Conservation (phyloP, 169 alveolate species). For the Besnoitia besnoiti region DNA sequence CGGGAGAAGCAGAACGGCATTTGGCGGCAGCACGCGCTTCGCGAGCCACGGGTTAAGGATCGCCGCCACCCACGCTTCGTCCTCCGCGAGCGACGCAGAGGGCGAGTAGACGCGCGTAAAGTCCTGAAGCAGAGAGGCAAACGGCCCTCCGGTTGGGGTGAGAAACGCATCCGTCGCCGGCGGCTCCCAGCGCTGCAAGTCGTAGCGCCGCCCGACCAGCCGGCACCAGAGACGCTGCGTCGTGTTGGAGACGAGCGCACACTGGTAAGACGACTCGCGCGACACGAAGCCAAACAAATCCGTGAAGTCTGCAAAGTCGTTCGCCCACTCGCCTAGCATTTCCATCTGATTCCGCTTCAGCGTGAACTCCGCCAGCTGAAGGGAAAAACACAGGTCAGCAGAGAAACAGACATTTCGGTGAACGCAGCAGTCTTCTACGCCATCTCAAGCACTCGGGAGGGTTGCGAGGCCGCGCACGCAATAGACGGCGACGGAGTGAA, state of each 20-base stretch:
- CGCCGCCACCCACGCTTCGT: background rate
- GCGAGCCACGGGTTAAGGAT: background rate
- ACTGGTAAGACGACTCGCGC: conserved; percentile 54
- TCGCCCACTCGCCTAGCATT: conserved; percentile 72
- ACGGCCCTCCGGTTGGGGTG: background rate
- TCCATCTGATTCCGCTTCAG: conserved; percentile 69
- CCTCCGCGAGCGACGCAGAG: background rate
- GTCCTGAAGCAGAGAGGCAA: background rate
- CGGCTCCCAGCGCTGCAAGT: conserved; percentile 50
- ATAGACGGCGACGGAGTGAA: too few species aligned
- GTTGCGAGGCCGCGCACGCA: background rate
- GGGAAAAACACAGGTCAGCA: background rate
- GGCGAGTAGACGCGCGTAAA: conserved; percentile 24
- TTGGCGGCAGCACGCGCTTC: background rate
- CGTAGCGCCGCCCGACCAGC: conserved; percentile 72
- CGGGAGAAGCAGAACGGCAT: background rate
- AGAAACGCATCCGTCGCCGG: background rate
- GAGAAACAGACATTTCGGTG: background rate
- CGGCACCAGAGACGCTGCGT: conserved; percentile 72
- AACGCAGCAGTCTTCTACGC: background rate
- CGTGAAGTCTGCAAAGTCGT: conserved; percentile 69
- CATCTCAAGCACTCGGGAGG: background rate
- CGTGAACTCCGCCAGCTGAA: conserved; percentile 65
- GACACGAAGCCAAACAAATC: conserved; percentile 59
- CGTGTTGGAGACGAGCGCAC: conserved; percentile 71